Conservation (phyloP, 2,329 filamentous ascomycete species). For the Trichophyton benhamiae region DNA sequence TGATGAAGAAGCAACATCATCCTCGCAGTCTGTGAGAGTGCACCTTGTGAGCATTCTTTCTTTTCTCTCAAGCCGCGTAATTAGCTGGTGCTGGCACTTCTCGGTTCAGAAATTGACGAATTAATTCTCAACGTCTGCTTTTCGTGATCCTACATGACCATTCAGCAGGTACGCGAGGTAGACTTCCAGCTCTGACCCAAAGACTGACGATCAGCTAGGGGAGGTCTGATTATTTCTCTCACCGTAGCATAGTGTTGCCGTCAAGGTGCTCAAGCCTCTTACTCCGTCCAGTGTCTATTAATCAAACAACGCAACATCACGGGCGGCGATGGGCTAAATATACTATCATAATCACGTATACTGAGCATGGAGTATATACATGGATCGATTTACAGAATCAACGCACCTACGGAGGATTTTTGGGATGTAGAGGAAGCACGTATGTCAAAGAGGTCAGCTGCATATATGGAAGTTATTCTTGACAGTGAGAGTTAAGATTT, state of each 20-base stretch:
- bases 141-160: neutral
- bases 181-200: neutral
- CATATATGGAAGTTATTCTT: neutral
- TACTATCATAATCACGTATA: neutral
- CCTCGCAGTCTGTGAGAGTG: neutral
- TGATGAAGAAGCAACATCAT: neutral
- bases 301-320: neutral
- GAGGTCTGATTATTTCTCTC: neutral
- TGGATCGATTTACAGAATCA: neutral
- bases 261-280: constrained; percentile 2
- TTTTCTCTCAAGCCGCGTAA: neutral
- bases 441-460: neutral
- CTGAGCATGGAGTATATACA: neutral
- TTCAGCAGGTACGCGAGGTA: neutral
- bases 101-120: neutral
- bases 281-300: neutral
- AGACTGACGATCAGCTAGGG: neutral
- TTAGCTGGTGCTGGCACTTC: neutral
- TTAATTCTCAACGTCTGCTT: neutral
- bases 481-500: neutral
- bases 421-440: neutral
- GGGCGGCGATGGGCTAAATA: neutral
- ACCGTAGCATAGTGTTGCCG: neutral
- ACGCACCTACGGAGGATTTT: neutral
- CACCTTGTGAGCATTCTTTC: constrained; percentile 3